These are phyloP conservation scores for Metschnikowia similis DNA, from an alignment of 805 yeast genomes.

Conservation along the genomic window DNA sequence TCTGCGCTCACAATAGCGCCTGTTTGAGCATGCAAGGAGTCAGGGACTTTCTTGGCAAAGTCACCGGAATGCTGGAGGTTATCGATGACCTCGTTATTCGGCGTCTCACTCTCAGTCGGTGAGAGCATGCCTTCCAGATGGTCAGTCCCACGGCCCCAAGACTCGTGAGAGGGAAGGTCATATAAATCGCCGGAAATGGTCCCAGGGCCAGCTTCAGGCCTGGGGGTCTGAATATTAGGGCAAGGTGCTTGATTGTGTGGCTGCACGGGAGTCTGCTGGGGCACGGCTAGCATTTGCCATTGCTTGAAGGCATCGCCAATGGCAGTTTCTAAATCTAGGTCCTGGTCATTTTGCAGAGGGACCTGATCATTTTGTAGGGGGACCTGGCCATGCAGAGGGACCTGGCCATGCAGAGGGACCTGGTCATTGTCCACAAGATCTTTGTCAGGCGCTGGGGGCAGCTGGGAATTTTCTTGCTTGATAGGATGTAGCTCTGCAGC, in stretches of 20 bases:
- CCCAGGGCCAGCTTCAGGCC: slow-evolving; percentile 1
- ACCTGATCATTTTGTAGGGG: not conserved
- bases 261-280: not conserved
- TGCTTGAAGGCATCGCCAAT: slow-evolving; percentile 37
- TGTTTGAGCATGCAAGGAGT: too few relatives aligned
- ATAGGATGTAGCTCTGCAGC: not conserved
- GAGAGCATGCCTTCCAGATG: not conserved
- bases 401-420: slow-evolving; percentile 1
- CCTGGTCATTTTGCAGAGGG: slow-evolving; percentile 1
- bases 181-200: slow-evolving; percentile 5
- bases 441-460: not conserved
- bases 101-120: not conserved
- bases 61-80: too few relatives aligned
- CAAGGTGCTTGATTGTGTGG: not conserved
- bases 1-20: too few relatives aligned
- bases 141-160: not conserved
- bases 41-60: not conserved
- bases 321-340: slow-evolving; percentile 25
- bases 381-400: too few relatives aligned
- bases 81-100: too few relatives aligned
- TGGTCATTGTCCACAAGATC: not conserved
- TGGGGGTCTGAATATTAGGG: not conserved
- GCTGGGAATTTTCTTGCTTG: not conserved
- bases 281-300: slow-evolving; percentile 19
- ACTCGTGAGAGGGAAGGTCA: not conserved